Evolutionary conservation across 2,329 filamentous ascomycete genomes (phyloP).

Genomic region (Claviceps sp.): DNA sequence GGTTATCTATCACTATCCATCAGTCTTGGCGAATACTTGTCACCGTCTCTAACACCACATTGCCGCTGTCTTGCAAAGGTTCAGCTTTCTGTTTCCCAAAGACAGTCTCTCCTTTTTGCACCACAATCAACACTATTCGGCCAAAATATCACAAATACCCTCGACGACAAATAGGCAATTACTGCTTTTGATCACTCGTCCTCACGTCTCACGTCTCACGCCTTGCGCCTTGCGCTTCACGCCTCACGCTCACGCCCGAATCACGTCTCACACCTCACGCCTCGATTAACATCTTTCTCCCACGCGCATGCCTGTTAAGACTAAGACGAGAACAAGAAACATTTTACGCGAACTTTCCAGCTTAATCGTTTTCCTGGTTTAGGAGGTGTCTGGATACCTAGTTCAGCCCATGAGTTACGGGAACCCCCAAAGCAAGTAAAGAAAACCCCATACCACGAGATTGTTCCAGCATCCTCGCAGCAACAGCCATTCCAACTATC

Average conservation of each 20-base stretch:
- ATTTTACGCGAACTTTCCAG: neutral
- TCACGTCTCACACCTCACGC: neutral
- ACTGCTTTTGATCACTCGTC: too few relatives aligned
- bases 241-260: neutral
- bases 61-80: neutral
- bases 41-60: neutral
- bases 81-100: neutral
- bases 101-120: neutral
- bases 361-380: neutral
- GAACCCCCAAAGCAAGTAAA: conserved; percentile 3
- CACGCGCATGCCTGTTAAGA: too few relatives aligned
- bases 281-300: neutral
- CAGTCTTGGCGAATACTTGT: neutral
- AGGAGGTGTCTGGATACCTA: neutral
- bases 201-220: neutral
- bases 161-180: neutral
- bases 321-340: neutral
- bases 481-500: neutral
- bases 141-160: neutral
- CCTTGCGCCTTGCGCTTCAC: too few relatives aligned
- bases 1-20: neutral
- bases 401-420: neutral
- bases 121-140: neutral
- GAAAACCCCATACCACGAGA: neutral
- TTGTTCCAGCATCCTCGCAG: neutral